Evolutionary conservation across 2,329 filamentous ascomycete species (phyloP).

Genomic region (Curvularia sp.): DNA sequence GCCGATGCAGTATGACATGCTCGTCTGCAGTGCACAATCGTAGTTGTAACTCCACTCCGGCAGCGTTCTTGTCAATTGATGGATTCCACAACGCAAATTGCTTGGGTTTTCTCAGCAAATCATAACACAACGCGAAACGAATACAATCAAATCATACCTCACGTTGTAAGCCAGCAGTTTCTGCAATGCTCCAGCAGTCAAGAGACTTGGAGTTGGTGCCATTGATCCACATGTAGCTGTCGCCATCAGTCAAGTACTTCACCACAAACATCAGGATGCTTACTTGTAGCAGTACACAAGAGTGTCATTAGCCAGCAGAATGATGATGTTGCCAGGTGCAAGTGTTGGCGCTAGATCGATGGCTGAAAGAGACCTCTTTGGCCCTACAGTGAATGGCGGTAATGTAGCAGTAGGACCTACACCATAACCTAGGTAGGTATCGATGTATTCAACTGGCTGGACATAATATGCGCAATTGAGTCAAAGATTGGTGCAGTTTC

Average conservation of each 20-base stretch:
- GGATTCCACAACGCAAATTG: not conserved
- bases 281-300: not conserved
- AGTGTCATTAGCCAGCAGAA: not conserved
- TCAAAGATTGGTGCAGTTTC: not conserved
- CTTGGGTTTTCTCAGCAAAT: not conserved
- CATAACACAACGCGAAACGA: not conserved
- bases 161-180: not conserved
- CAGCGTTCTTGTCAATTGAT: not conserved
- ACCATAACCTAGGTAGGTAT: not conserved
- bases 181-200: not conserved
- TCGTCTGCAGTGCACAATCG: not conserved
- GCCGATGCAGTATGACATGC: not conserved
- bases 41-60: not conserved
- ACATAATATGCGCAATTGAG: not conserved
- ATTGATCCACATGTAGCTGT: not conserved
- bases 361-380: not conserved
- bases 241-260: not conserved
- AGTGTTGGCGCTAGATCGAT: not conserved
- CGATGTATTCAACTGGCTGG: not conserved
- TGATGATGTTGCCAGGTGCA: not conserved
- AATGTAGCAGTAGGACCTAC: not conserved
- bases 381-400: not conserved
- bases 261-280: not conserved
- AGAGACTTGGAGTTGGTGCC: not conserved
- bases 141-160: not conserved